Evolutionary conservation across 768 basidiomycete genomes (phyloP).

Genomic region (Agrocybe pediades): DNA sequence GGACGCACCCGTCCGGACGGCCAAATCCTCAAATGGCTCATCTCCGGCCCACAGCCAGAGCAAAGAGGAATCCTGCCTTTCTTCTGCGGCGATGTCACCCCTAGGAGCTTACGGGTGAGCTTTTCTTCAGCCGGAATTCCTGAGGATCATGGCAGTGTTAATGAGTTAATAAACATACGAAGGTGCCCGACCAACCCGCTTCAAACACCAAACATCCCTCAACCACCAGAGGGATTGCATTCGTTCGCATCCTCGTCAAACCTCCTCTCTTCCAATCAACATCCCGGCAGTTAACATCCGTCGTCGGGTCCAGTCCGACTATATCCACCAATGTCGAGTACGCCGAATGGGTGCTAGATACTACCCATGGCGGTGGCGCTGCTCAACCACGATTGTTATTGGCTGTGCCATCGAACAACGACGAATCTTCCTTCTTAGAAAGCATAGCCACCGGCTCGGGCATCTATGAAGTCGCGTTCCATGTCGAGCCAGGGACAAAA

Average conservation of each 20-base stretch:
- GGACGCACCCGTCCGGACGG: slow-evolving; percentile 63
- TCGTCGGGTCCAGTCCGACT: slow-evolving; percentile 48
- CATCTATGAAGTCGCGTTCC: slow-evolving; percentile 58
- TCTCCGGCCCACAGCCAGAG: slow-evolving; percentile 38
- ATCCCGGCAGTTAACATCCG: slow-evolving; percentile 43
- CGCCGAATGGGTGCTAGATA: slow-evolving; percentile 46
- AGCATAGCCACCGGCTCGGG: slow-evolving; percentile 27
- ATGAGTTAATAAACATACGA: background rate
- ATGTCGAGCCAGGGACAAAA: slow-evolving; percentile 29
- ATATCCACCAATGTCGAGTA: slow-evolving; percentile 21
- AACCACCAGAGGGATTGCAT: slow-evolving; percentile 48
- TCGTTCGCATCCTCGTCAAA: slow-evolving; percentile 45
- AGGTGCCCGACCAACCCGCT: slow-evolving; percentile 54
- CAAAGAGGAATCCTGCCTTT: slow-evolving; percentile 53
- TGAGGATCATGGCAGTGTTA: background rate
- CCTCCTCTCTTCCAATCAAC: slow-evolving; percentile 27
- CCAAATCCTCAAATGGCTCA: slow-evolving; percentile 56
- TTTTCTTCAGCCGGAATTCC: background rate
- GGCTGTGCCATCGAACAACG: slow-evolving; percentile 32
- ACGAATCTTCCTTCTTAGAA: slow-evolving; percentile 28
- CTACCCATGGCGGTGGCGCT: background rate
- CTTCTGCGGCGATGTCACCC: slow-evolving; percentile 75
- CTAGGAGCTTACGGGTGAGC: slow-evolving; percentile 57
- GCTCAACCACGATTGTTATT: slow-evolving; percentile 32
- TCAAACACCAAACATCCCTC: slow-evolving; percentile 54